Base-by-base conservation (phyloP, 2,329 filamentous ascomycete species). In the Ploettnerulaceae sp. region DNA sequence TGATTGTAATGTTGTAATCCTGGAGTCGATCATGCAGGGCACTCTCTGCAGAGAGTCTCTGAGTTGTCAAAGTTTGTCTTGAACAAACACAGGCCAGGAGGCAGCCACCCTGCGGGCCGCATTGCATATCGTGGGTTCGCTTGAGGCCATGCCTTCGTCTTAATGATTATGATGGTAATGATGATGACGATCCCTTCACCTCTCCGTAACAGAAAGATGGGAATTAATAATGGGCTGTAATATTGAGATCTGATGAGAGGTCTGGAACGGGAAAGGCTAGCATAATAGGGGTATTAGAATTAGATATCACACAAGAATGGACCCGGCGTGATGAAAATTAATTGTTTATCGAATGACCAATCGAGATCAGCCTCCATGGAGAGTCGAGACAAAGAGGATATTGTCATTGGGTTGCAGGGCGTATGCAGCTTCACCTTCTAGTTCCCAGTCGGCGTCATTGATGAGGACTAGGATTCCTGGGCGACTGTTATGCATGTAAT, bases 361-460 rank as follows among this genome's bases (percentile, higher is more conserved):
- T 14, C 26, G 25, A 29, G 37, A 41, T 62, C 77, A 97, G 51
- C 93, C 93, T 48, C 93, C 93, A 66, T 98, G 93, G 52, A 98
- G 73, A 14, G 93, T 98, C 51, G 90, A 96, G 52, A 98, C 90
- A 69, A 98, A 98, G 56, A 97, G 74, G 58, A 98, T 86, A 63
- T 86, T 91, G 70, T 98, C 93, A 48, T 82, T 78, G 52, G 73
- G 68, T 68, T 91, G 82, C 48, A 98, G 70, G 67, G 89, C 83
- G 64, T 97, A 97, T 56, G 81, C 77, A 64, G 93, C 89, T 68
- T 97, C 91, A 14, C 90, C 93, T 68, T 97, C 93, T 9, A 98
- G 78, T 67, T 97, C 93, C 93, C 93, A 98, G 66, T 98, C 93
- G 20, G 89, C 88, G 60, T 98, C 93, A 64, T 98, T 98, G 67